phyloP scores from a whole-genome alignment of 2,329 filamentous ascomycete genomes.

The Fusarium avenaceum region DNA sequence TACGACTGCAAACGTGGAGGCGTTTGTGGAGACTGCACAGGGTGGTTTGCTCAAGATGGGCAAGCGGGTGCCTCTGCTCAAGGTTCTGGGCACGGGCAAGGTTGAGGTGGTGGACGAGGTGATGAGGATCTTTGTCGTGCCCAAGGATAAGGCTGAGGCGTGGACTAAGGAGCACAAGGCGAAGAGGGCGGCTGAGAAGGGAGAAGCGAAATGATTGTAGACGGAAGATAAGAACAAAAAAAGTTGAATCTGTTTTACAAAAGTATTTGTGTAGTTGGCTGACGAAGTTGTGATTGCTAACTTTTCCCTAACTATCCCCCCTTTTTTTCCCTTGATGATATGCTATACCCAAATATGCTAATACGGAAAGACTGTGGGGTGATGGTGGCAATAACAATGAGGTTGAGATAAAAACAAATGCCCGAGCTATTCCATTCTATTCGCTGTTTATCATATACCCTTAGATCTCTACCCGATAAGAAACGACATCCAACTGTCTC shows the following conservation, averaged over 20 bases:
- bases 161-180: constrained; percentile 91
- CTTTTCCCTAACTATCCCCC: constrained; percentile 6
- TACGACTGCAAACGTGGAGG: constrained; percentile 76
- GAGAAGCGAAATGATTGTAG: constrained; percentile 32
- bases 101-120: constrained; percentile 91
- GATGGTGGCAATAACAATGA: not conserved
- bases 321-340: not conserved
- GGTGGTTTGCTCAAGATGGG: constrained; percentile 91
- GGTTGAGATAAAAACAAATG: constrained; percentile 18
- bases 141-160: constrained; percentile 73
- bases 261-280: constrained; percentile 9
- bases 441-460: constrained; percentile 36
- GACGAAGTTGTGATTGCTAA: constrained; percentile 23
- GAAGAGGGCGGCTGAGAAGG: constrained; percentile 70
- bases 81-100: constrained; percentile 80
- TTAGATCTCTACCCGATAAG: constrained; percentile 7
- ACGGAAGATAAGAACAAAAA: constrained; percentile 17
- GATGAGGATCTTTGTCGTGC: constrained; percentile 85
- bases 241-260: constrained; percentile 14
- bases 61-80: constrained; percentile 82
- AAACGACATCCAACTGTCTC: not conserved
- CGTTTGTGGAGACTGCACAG: constrained; percentile 85
- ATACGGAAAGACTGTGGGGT: not conserved
- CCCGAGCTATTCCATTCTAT: constrained; percentile 39
- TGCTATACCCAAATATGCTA: constrained; percentile 17